Evolutionary conservation across 306 rosid species (phyloP), one percentile per base, ranked within the genome.

Genomic region (Quercus berberidifolia): DNA sequence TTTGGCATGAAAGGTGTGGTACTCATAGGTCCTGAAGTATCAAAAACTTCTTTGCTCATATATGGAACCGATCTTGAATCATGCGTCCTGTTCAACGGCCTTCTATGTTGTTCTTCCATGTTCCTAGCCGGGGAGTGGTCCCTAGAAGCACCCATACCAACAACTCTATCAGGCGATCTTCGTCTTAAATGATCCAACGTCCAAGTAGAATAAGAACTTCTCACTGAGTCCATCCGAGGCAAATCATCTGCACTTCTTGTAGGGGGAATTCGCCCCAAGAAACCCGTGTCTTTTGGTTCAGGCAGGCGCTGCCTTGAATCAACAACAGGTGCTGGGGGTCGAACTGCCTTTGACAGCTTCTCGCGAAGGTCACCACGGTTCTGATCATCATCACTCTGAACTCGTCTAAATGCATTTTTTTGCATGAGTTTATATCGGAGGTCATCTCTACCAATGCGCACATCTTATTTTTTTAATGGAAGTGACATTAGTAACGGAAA

Each of bases 381-480:
- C 80, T 73, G 85, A 80, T 70, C 83, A 18, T 85, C 86, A 71
- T 83, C 80, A 76, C 88, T 82, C 43, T 83, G 87, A 68, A 82
- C 74, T 26, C 76, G 83, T 84, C 88, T 83, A n/a, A 71, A 76
- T 33, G 91, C 88, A 85, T 81, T 86, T 86, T 93, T 95, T 74
- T 54, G 87, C 90, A 91, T 84, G 79, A 95, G 97, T 84, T 93
- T 95, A 81, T 85, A 79, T 20, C 97, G 96, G 21, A 95, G 99
- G 81, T 95, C 99, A 74, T 89, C 88, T 89, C 85, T 89, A 43
- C 87, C 87, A 82, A 95, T 81, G 79, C 46, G 83, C 25, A 74
- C 71, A 81, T 80, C 95, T 87, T 82, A 23, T 18, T 64, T 84
- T 49, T 59, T 85, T 52, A 56, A 77, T 17, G 26, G 41, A 59